A percentile compares a stretch with the other conserved stretches of the same genome.
Evolutionary conservation across 306 rosid species (phyloP).

Genomic region (Dalbergia oliveri): DNA sequence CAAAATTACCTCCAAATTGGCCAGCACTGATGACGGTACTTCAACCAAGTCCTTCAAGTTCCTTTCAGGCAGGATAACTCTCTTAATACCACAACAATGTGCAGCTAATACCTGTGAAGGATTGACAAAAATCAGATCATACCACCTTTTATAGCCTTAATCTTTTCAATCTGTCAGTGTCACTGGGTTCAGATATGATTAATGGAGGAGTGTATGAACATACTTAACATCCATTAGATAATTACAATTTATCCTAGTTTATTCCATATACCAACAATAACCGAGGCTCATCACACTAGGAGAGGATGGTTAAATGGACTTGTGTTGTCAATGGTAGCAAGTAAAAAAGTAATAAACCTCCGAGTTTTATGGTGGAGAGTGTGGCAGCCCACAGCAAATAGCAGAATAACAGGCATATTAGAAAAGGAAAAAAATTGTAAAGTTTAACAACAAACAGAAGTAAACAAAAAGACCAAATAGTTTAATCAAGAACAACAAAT

Average conservation of each 20-base stretch:
- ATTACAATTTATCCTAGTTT: not conserved
- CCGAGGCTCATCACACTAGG: not conserved
- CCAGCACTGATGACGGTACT: conserved; percentile 88
- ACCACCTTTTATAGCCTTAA: conserved; percentile 21
- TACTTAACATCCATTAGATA: not conserved
- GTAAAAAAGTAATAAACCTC: no score
- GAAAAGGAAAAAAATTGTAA: no score
- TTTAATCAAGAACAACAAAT: not conserved
- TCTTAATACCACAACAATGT: conserved; percentile 87
- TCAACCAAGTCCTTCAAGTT: conserved; percentile 95
- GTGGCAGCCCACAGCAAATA: not conserved
- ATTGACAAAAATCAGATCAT: conserved; percentile 41
- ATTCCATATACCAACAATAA: not conserved
- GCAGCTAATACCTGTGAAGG: conserved; percentile 88
- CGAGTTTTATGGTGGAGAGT: not conserved
- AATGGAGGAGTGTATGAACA: not conserved
- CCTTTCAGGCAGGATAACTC: conserved; percentile 95
- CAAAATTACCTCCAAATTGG: conserved; percentile 80
- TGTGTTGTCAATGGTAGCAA: not conserved
- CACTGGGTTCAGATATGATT: not conserved
- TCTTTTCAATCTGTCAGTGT: conserved; percentile 2
- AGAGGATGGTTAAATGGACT: not conserved
- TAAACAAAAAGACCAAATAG: not conserved
- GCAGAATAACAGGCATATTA: not conserved
- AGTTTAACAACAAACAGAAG: conserved; percentile 8